A percentile compares a stretch with the other conserved stretches of the same genome.
These are phyloP conservation scores for Crithidia bombi DNA, from an alignment of 208 protist genomes.

Conservation along the genomic window DNA sequence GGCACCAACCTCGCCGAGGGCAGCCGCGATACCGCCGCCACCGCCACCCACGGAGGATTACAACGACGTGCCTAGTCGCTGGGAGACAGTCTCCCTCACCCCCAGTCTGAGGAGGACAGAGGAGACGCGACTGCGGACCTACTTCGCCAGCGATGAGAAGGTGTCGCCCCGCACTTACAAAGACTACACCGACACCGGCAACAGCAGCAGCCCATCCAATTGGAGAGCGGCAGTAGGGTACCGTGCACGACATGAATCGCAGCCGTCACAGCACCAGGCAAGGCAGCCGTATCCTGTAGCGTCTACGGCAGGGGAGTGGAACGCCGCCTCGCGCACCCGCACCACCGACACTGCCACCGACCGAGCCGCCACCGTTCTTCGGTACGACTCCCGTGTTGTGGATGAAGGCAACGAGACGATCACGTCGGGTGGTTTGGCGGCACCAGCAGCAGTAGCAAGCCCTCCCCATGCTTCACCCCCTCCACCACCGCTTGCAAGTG, in stretches of 20 bases:
- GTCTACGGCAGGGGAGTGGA: not conserved
- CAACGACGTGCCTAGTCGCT: slow-evolving; percentile 7
- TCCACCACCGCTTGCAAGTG: not conserved
- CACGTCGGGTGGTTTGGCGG: not conserved
- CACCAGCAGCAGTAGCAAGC: no score
- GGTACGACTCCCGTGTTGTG: not conserved
- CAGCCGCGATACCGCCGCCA: not conserved
- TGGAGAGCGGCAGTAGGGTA: not conserved
- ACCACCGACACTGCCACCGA: not conserved
- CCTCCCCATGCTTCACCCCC: not conserved
- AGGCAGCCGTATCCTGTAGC: not conserved
- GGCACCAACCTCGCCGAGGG: not conserved
- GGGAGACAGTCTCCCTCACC: slow-evolving; percentile 35
- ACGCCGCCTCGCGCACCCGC: not conserved
- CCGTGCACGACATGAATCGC: not conserved
- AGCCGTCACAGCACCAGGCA: not conserved
- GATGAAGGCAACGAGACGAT: not conserved
- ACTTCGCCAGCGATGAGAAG: slow-evolving; percentile 21
- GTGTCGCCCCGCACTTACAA: not conserved
- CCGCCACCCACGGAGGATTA: not conserved
- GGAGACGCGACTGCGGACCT: slow-evolving; percentile 22
- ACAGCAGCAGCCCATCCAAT: not conserved
- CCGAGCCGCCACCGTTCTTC: slow-evolving; percentile 1
- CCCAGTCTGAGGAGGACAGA: slow-evolving; percentile 21
- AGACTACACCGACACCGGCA: not conserved